Evolutionary conservation across 1,284 basidiomycete genomes (phyloP), one percentile per base, ranked within the genome.

Genomic region (Tremellales sp.): DNA sequence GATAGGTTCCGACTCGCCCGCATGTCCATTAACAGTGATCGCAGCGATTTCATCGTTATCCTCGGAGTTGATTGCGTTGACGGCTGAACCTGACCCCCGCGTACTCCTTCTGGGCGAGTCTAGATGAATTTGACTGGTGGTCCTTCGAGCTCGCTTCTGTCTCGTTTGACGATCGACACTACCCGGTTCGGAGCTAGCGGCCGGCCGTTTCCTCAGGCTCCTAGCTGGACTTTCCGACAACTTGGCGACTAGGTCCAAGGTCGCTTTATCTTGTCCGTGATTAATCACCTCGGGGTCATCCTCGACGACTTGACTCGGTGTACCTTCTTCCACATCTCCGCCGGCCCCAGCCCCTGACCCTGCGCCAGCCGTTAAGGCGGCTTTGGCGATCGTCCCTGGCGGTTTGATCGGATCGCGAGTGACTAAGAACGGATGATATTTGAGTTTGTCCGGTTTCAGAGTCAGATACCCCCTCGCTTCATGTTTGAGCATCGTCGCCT

Each of bases 381-480:
- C 23, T 17, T 37, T 24, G 8, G 31, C 15, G 13, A 42, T 15
- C 23, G 40, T 42, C 7, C 19, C 8, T n/a, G 8, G 8, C 11
- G 36, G 36, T n/a, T 39, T 39, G 36, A 21, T 21, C 8, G 29
- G n/a, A 59, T 51, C 22, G 68, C 36, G 57, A 12, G 68, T 63
- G 23, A 92, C 74, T 36, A 96, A 76, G 76, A 96, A 97, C 4
- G 94, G 94, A 54, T 86, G 92, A 88, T 96, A 98, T 65, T 90
- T 91, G 54, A 98, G 79, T 69, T 85, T 85, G 63, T 93, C 89
- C 0, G 91, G 84, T 55, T 82, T 83, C 45, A 98, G 79, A 61
- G 76, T 81, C 53, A 93, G 66, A 64, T 93, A 87, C 0, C 85
- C 86, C 72, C 94, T 97, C 19, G 76, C 73, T 58, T 87, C 84